Evolutionary conservation across 768 basidiomycete genomes (phyloP).

Genomic region (Suillus occidentalis): DNA sequence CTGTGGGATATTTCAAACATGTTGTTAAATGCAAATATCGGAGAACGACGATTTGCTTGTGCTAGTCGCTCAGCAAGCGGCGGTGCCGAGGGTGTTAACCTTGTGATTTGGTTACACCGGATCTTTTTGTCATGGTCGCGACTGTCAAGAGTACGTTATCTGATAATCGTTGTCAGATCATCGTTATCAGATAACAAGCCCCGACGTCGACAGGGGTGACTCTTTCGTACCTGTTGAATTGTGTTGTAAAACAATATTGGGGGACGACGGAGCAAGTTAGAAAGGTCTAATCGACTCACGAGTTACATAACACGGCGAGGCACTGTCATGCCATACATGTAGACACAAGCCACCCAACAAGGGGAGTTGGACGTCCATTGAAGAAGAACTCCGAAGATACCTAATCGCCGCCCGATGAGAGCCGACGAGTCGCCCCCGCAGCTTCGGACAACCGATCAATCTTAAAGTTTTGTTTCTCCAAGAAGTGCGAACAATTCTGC

Average conservation of each 20-base stretch:
- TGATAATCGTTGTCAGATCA: background rate
- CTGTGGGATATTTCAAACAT: background rate
- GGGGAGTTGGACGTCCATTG: background rate
- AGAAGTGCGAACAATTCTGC: too few relatives aligned
- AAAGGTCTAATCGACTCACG: background rate
- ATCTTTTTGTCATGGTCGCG: background rate
- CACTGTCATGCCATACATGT: background rate
- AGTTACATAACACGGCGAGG: background rate
- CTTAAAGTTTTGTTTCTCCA: too few relatives aligned
- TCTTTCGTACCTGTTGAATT: background rate
- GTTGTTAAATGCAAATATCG: background rate
- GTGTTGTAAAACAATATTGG: background rate
- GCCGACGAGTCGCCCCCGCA: background rate
- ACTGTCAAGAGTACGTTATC: background rate
- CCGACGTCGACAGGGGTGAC: background rate
- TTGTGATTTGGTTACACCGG: background rate
- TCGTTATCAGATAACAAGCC: too few relatives aligned
- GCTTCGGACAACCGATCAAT: too few relatives aligned
- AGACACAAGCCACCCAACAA: background rate
- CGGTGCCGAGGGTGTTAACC: background rate
- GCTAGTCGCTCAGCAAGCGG: background rate
- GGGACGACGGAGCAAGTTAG: background rate
- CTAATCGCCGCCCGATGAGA: background rate
- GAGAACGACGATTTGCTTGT: background rate
- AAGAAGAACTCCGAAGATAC: background rate